Conservation (phyloP, 805 yeast species). For the Brettanomyces sp. region DNA sequence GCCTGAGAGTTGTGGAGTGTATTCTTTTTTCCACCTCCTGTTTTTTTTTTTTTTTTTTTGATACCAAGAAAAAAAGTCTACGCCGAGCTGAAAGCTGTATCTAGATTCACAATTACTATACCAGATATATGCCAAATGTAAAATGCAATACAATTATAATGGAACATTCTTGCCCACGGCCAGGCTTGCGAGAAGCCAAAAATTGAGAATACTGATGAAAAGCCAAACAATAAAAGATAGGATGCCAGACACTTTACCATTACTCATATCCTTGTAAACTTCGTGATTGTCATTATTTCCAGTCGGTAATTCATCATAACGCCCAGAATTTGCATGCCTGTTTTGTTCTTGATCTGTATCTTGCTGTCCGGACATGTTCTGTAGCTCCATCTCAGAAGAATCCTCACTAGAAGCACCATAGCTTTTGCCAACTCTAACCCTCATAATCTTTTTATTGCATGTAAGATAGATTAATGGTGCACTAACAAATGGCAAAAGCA, state of each 20-base stretch:
- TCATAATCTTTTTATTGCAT: constrained; percentile 39
- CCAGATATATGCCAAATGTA: background rate
- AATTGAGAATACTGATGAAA: constrained; percentile 59
- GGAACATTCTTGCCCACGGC: constrained; percentile 27
- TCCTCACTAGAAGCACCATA: background rate
- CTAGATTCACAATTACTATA: background rate
- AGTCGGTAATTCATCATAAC: background rate
- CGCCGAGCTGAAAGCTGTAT: background rate
- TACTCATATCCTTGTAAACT: constrained; percentile 55
- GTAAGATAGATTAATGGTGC: constrained; percentile 86
- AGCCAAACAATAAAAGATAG: constrained; percentile 59
- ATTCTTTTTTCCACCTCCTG: too few species aligned
- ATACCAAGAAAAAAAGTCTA: too few species aligned
- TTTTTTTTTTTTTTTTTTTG: too few species aligned
- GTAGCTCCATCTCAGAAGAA: background rate
- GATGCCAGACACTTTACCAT: constrained; percentile 44
- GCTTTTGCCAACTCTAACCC: constrained; percentile 15
- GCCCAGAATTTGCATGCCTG: constrained; percentile 4
- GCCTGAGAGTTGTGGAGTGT: too few species aligned
- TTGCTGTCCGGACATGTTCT: background rate
- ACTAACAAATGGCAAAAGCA: constrained; percentile 76
- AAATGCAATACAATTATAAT: constrained; percentile 3
- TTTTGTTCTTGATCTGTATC: background rate
- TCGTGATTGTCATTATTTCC: background rate
- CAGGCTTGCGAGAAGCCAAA: constrained; percentile 46